These are phyloP conservation scores for Carallia pectinifolia DNA, from an alignment of 345 rosid genomes.

Conservation along the genomic window DNA sequence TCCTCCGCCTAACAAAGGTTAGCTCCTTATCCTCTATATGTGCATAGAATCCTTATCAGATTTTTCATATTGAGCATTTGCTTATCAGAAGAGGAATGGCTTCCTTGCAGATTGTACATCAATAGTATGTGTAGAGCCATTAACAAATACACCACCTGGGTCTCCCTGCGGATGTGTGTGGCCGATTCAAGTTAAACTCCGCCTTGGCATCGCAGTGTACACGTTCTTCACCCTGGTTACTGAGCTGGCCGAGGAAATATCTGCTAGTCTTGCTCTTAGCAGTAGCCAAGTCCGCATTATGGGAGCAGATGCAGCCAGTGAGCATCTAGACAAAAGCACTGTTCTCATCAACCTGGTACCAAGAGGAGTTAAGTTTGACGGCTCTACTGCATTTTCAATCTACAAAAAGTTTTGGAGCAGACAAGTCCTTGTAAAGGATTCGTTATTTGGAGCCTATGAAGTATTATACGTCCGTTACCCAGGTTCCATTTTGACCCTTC, in stretches of 20 bases:
- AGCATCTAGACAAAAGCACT: slow-evolving; percentile 54
- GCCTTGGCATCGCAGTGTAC: slow-evolving; percentile 45
- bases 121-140: slow-evolving; percentile 50
- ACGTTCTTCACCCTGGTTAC: slow-evolving; percentile 63
- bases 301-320: slow-evolving; percentile 65
- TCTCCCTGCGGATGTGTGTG: slow-evolving; percentile 57
- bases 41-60: neutral
- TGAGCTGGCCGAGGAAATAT: slow-evolving; percentile 56
- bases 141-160: slow-evolving; percentile 61
- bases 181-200: slow-evolving; percentile 72
- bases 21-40: neutral
- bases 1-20: slow-evolving; percentile 68
- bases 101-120: slow-evolving; percentile 50
- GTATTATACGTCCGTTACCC: slow-evolving; percentile 58
- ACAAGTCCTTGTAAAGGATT: slow-evolving; percentile 39
- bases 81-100: neutral
- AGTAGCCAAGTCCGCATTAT: slow-evolving; percentile 61
- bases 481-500: slow-evolving; percentile 36
- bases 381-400: slow-evolving; percentile 36
- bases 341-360: slow-evolving; percentile 68
- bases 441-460: slow-evolving; percentile 60
- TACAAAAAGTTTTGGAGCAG: slow-evolving; percentile 56
- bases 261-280: slow-evolving; percentile 42
- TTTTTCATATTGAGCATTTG: slow-evolving; percentile 1
- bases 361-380: slow-evolving; percentile 38